Evolutionary conservation across 2,329 filamentous ascomycete species (phyloP), one percentile per base, ranked within the genome.

Genomic region (Trichoderma koningii): DNA sequence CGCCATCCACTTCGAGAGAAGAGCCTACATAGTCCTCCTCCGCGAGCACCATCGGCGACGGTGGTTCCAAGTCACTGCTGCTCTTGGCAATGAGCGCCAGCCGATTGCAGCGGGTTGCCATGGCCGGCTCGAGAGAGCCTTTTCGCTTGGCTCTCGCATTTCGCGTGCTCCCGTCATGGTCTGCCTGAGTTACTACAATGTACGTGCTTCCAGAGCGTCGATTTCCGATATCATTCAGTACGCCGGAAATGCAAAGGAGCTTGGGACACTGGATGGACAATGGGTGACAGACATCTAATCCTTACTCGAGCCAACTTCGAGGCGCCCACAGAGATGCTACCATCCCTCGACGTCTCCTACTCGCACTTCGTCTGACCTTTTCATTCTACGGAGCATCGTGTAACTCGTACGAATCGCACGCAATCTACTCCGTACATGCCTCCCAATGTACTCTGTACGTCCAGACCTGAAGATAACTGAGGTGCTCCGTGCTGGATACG

Each of bases 11-110:
- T 38, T 4, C 34, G 14, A 38, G n/a, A 45, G 17, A 7, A 45
- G 41, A 52, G 38, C 59, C 59, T 48, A n/a, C 34, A 9, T 48
- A 9, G 10, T 48, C 7, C 55, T 21, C 44, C 55, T 47, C 26
- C 41, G 26, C 47, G 42, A 41, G 59, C 50, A 53, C 34, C 50
- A 45, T 34, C 34, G 50, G 48, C 41, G 23, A 53, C 45, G 48
- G 38, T 42, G 57, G 30, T 14, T 14, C 44, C 48, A 38, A 51
- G 34, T 42, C 45, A 45, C 41, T 38, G 34, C 34, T 44, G 50
- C 50, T 26, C 57, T 61, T 61, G 59, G 59, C 59, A 63, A 55
- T 41, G 50, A 44, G 34, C 34, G 9, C 59, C 59, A n/a, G 41
- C 48, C 50, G 50, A 38, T 50, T 38, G 59, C 59, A 55, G 48